Conservation (phyloP, 352 stramenopile species). For the Phytophthora sp. region DNA sequence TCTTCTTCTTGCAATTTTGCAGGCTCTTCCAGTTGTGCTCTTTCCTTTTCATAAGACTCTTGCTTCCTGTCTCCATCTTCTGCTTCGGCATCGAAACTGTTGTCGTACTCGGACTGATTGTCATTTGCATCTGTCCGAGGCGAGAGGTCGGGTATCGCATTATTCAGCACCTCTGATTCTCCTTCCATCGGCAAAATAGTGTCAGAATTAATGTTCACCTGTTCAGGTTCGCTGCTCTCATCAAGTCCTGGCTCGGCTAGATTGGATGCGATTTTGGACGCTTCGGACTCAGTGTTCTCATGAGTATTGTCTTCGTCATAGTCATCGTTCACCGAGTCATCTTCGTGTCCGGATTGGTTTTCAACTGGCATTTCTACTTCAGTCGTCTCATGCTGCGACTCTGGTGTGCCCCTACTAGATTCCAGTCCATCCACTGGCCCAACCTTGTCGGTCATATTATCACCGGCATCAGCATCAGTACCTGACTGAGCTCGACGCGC, state of each 20-base stretch:
- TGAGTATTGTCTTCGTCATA: not conserved
- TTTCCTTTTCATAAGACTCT: not conserved
- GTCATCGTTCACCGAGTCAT: not conserved
- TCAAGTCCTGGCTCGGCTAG: not conserved
- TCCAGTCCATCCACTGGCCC: slow-evolving; percentile 6
- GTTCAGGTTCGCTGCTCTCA: not conserved
- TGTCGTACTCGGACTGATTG: slow-evolving; percentile 46
- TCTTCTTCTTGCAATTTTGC: not conserved
- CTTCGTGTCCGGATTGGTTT: slow-evolving; percentile 22
- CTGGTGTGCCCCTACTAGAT: not conserved
- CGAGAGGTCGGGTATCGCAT: not conserved
- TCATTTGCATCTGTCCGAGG: slow-evolving; percentile 4
- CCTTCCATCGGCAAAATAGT: not conserved
- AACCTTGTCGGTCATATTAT: not conserved
- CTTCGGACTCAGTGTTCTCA: not conserved
- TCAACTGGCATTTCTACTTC: not conserved
- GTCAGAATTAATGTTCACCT: not conserved
- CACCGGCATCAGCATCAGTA: not conserved
- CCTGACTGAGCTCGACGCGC: not conserved
- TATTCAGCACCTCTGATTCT: not conserved
- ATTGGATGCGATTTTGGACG: not conserved
- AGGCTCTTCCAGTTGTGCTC: not conserved
- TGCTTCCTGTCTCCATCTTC: slow-evolving; percentile 11
- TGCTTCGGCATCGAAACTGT: slow-evolving; percentile 50
- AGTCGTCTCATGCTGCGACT: not conserved